These are phyloP conservation scores for Penicillium sp. DNA, from an alignment of 2,329 filamentous ascomycete genomes.

Conservation along the genomic window DNA sequence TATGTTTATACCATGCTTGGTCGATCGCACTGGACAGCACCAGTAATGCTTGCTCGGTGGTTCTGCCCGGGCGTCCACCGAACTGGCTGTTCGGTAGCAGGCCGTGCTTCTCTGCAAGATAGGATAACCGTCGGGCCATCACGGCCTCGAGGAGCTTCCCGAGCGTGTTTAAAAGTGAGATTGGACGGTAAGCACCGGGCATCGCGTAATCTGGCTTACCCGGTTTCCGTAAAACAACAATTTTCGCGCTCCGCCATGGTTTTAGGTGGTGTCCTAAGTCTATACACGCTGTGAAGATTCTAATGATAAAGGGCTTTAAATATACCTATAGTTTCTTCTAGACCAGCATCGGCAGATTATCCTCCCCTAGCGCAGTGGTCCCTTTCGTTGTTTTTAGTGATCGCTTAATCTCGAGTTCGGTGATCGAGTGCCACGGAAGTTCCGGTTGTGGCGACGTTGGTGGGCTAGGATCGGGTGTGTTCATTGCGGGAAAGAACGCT, in stretches of 20 bases:
- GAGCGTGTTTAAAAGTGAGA: slow-evolving; percentile 27
- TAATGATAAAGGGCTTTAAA: neutral
- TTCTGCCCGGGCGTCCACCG: slow-evolving; percentile 13
- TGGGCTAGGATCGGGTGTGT: neutral
- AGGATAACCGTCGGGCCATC: slow-evolving; percentile 13
- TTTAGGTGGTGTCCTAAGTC: slow-evolving; percentile 6
- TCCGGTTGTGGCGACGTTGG: neutral
- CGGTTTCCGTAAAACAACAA: slow-evolving; percentile 26
- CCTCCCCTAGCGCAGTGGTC: slow-evolving; percentile 17
- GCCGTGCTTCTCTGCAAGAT: slow-evolving; percentile 10
- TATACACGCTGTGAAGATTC: neutral
- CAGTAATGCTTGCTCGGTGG: slow-evolving; percentile 13
- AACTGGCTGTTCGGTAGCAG: slow-evolving; percentile 16
- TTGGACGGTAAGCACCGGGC: slow-evolving; percentile 25
- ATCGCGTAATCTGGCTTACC: slow-evolving; percentile 26
- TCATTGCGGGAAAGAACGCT: slow-evolving; percentile 12
- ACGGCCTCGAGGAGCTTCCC: slow-evolving; percentile 23
- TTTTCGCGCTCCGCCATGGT: slow-evolving; percentile 18
- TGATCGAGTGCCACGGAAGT: slow-evolving; percentile 10
- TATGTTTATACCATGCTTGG: neutral
- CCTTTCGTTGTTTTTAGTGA: slow-evolving; percentile 14
- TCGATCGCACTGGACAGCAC: slow-evolving; percentile 7
- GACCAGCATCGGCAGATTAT: slow-evolving; percentile 19
- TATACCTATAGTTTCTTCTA: slow-evolving; percentile 12
- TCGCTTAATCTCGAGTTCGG: slow-evolving; percentile 11